Evolutionary conservation across 2,329 filamentous ascomycete species (phyloP).

Genomic region (Orbilia ellipsospora): DNA sequence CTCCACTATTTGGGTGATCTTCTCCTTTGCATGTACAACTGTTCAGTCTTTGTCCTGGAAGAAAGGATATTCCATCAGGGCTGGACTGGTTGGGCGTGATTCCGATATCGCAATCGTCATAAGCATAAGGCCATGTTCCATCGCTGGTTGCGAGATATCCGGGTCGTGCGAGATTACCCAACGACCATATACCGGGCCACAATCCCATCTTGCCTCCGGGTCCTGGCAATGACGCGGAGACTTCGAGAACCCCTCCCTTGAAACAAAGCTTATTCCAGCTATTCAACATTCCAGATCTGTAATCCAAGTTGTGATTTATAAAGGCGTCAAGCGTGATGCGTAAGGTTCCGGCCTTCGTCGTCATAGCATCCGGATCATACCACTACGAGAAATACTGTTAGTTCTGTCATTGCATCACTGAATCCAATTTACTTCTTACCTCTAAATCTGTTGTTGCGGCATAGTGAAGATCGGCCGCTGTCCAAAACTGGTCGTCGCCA

Average conservation of each 20-base stretch:
- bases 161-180: slow-evolving; percentile 77
- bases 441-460: slow-evolving; percentile 67
- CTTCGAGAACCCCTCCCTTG: slow-evolving; percentile 75
- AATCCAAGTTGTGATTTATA: slow-evolving; percentile 74
- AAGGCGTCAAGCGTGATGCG: slow-evolving; percentile 75
- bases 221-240: slow-evolving; percentile 44
- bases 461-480: slow-evolving; percentile 69
- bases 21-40: slow-evolving; percentile 73
- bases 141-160: slow-evolving; percentile 77
- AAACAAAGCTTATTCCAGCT: slow-evolving; percentile 80
- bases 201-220: slow-evolving; percentile 50
- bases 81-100: slow-evolving; percentile 79
- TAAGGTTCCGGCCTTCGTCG: slow-evolving; percentile 72
- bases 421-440: slow-evolving; percentile 21
- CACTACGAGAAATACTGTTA: slow-evolving; percentile 65
- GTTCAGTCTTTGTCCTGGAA: slow-evolving; percentile 77
- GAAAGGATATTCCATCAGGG: slow-evolving; percentile 72
- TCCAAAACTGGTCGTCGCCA: slow-evolving; percentile 70
- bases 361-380: slow-evolving; percentile 76
- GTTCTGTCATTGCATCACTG: background rate
- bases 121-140: slow-evolving; percentile 79
- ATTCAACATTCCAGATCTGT: slow-evolving; percentile 78
- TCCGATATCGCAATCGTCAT: slow-evolving; percentile 76
- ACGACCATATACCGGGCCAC: slow-evolving; percentile 72
- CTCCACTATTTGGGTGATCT: slow-evolving; percentile 75